A percentile compares a stretch with the other conserved stretches of the same genome.
These are phyloP conservation scores for Penicillium sp. DNA, from an alignment of 2,329 filamentous ascomycete species.

Conservation along the genomic window DNA sequence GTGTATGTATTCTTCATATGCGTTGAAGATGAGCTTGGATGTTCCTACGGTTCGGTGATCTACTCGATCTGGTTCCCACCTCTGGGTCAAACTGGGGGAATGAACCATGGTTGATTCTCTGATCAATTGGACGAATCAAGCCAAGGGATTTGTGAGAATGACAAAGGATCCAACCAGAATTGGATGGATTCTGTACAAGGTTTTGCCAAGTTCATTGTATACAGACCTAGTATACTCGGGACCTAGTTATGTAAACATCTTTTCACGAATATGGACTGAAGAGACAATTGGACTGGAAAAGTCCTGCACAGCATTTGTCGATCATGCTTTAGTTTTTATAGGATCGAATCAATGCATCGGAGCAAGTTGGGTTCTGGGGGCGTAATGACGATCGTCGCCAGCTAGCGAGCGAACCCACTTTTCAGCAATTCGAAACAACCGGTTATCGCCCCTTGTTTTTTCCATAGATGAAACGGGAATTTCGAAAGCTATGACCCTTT, in stretches of 20 bases:
- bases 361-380: background rate
- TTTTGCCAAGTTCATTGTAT: background rate
- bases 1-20: background rate
- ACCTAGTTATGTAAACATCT: too few relatives aligned
- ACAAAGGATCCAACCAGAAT: background rate
- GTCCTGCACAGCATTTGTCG: background rate
- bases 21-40: background rate
- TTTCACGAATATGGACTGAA: too few relatives aligned
- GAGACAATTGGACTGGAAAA: background rate
- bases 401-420: slow-evolving; percentile 21
- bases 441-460: slow-evolving; percentile 11
- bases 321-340: background rate
- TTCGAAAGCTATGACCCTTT: background rate
- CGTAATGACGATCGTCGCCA: slow-evolving; percentile 25
- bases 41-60: slow-evolving; percentile 5
- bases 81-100: background rate
- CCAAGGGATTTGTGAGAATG: too few relatives aligned
- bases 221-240: too few relatives aligned
- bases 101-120: slow-evolving; percentile 10
- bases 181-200: background rate
- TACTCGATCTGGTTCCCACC: slow-evolving; percentile 4
- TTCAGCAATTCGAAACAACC: slow-evolving; percentile 23
- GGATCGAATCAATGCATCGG: background rate
- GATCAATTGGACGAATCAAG: background rate
- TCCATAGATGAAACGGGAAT: slow-evolving; percentile 9